phyloP scores from a whole-genome alignment of 2,329 filamentous ascomycete genomes.

The Tricladium varicosporioides region DNA sequence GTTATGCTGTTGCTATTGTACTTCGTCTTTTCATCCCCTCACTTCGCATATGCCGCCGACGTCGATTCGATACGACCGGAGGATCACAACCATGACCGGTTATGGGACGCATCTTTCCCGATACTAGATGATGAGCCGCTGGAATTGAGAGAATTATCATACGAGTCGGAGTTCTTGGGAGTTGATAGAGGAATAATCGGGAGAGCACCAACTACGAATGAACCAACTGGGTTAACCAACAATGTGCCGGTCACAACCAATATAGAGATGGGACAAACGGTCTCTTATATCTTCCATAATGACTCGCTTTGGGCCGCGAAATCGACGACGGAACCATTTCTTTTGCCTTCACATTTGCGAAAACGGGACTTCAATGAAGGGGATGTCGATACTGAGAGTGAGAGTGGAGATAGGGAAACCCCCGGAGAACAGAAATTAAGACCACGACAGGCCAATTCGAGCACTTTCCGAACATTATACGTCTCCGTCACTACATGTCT shows the following conservation, averaged over 20 bases:
- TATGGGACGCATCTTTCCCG: conserved; percentile 36
- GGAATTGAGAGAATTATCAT: conserved; percentile 39
- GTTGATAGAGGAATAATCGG: conserved; percentile 64
- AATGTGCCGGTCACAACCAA: conserved; percentile 62
- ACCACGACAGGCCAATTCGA: conserved; percentile 19
- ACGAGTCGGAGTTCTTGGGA: conserved; percentile 59
- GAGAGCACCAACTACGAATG: conserved; percentile 49
- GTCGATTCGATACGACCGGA: conserved; percentile 41
- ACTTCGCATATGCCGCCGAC: conserved; percentile 63
- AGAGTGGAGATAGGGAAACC: conserved; percentile 8
- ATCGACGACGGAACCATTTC: conserved; percentile 35
- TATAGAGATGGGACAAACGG: conserved; percentile 59
- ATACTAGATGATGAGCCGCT: conserved; percentile 33
- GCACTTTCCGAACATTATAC: conserved; percentile 50
- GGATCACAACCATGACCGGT: conserved; percentile 46
- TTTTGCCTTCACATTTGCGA: conserved; percentile 28
- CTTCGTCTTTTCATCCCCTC: conserved; percentile 56
- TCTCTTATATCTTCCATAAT: conserved; percentile 63
- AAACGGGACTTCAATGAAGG: conserved; percentile 14
- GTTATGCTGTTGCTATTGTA: conserved; percentile 59
- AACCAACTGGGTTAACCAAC: conserved; percentile 53
- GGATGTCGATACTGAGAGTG: conserved; percentile 18
- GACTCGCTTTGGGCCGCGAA: conserved; percentile 48
- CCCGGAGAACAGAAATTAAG: conserved; percentile 12
- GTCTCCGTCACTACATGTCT: conserved; percentile 84